Evolutionary conservation across 139 green algal species (phyloP), one percentile per base, ranked within the genome.

Genomic region (Prasinococcaceae sp.): DNA sequence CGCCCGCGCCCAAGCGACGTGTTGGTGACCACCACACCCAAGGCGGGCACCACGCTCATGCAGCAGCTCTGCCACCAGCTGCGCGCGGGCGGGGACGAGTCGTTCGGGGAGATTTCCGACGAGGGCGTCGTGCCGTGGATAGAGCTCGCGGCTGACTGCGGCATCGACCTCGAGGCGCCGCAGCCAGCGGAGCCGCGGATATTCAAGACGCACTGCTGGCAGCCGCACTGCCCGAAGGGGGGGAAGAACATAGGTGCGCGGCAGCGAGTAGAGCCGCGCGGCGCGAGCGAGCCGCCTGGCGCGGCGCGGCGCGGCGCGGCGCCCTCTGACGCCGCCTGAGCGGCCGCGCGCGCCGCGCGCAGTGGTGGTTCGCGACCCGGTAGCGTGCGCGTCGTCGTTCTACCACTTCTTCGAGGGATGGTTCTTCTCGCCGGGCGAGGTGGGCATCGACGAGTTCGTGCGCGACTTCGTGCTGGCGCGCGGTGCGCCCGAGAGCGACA

Each of bases 101-200:
- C 2, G 5, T 64, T 64, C 36, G 23, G 41, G 19, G 56, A 64
- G 36, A 64, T 64, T 46, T 55, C 56, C 24, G 19, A 57, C 45
- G 46, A 37, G 9, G n/a, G n/a, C n/a, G n/a, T n/a, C n/a, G 56
- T 64, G 44, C 56, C 56, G 24, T 64, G 56, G 56, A 25, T 55
- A 9, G 39, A 55, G 9, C 36, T 55, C 23, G 37, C 45, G 33
- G 6, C 25, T 4, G 56, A 64, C 47, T 35, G 37, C 33, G 33
- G 36, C 2, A 39, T 47, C 17, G 26, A 54, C 42, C 30, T 53
- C 3, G 33, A 50, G 22, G 46, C 3, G 3, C 35, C 37, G 14
- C 56, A 56, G 30, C 20, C 4, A 14, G 2, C 28, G 16, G 38
- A 29, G 4, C 42, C 42, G 39, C n/a, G 53, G 24, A 2, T 47